Evolutionary conservation across 2,329 filamentous ascomycete genomes (phyloP), one percentile per base, ranked within the genome.

Genomic region (Gnomoniopsis sp.): DNA sequence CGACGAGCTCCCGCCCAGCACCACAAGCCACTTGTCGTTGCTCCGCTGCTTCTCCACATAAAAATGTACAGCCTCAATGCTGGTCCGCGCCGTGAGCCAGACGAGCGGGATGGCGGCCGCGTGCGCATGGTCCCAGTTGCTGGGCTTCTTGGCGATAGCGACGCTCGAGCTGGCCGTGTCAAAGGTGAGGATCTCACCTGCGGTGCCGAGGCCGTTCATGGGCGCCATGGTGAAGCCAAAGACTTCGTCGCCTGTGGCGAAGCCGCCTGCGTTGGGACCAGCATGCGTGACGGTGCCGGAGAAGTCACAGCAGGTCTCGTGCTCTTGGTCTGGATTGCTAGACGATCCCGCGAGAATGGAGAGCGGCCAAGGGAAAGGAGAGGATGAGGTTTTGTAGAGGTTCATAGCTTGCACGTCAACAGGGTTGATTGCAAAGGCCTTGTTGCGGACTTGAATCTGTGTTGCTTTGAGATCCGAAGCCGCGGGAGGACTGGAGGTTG

Each of bases 381-480:
- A 47, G 3, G 52, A 23, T 12, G 44, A 17, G 26, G 33, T 19
- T 21, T 48, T 47, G 52, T 36, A 23, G 11, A 47, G 44, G 19
- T 55, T 55, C 62, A 65, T 65, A 26, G 64, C 23, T 49, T 65
- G 65, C 15, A 59, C 56, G 23, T 65, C 65, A 17, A 65, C 58
- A 14, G 59, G 62, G 50, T 66, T 65, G 30, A 65, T 54, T 23
- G 62, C 57, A 6, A 55, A 58, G 23, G 65, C 64, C 46, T 62
- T 58, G 51, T 59, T 49, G 30, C 53, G 53, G 34, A 66, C 26
- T 15, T 62, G 49, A 6, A 66, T 55, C 26, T 61, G 47, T 14
- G 49, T 49, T 11, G 56, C 48, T 15, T 46, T 44, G 23, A 61
- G 46, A 19, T 6, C 6, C 19, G 52, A 47, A 12, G 52, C 41